Percentiles rank a stretch among this genome's conserved stretches.
phyloP scores from a whole-genome alignment of 768 basidiomycete species.

The Sutorius australiensis region DNA sequence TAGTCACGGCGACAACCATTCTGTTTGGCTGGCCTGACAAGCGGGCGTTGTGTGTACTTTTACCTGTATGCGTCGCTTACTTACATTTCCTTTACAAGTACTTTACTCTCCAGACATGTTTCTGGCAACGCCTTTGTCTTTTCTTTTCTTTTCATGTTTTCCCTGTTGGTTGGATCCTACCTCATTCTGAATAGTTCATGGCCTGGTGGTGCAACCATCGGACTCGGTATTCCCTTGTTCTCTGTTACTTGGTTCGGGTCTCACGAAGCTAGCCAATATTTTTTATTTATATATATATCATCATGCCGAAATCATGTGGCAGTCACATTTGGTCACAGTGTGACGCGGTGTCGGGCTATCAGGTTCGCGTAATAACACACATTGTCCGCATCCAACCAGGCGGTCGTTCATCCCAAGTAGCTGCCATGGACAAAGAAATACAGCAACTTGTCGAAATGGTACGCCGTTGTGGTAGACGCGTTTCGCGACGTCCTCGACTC shows the following conservation, averaged over 20 bases:
- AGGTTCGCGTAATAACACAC: conserved; percentile 18
- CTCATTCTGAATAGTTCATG: conserved; percentile 2
- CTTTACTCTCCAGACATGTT: conserved; percentile 1
- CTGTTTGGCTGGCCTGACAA: conserved; percentile 29
- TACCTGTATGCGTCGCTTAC: conserved; percentile 24
- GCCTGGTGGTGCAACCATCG: background rate
- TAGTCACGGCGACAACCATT: conserved; percentile 6
- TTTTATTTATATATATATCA: conserved; percentile 19
- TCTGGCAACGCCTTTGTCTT: conserved; percentile 2
- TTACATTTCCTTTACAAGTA: conserved; percentile 16
- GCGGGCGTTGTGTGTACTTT: conserved; percentile 26
- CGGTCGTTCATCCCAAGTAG: background rate
- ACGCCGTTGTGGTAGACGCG: conserved; percentile 6
- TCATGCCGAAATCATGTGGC: background rate
- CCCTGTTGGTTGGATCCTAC: background rate
- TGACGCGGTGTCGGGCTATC: conserved; percentile 21
- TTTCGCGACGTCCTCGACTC: background rate
- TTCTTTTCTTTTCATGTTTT: background rate
- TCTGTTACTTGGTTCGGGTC: conserved; percentile 11
- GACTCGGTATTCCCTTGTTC: background rate
- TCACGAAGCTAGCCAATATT: background rate
- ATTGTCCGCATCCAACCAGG: conserved; percentile 10
- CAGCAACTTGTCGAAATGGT: conserved; percentile 66
- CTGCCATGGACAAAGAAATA: conserved; percentile 49
- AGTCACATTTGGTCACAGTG: conserved; percentile 21